Conservation (phyloP, 1,139 yeast species). For the Saccharomyces hybrid region DNA sequence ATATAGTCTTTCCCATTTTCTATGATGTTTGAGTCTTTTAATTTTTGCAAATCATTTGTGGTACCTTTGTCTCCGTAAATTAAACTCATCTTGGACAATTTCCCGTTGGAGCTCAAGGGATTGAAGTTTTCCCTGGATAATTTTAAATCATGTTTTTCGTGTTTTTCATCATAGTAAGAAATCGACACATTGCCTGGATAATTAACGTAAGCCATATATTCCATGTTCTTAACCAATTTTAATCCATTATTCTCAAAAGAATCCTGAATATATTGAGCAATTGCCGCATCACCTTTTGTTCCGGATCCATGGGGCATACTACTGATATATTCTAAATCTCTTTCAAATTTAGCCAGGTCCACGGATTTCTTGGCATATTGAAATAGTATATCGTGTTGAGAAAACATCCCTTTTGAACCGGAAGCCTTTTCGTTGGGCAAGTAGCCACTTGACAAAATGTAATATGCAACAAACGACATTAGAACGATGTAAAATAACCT, state of each 20-base stretch:
- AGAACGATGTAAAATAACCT: slow-evolving; percentile 63
- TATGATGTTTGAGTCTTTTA: slow-evolving; percentile 36
- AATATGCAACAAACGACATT: slow-evolving; percentile 50
- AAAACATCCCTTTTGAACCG: slow-evolving; percentile 51
- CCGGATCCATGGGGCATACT: slow-evolving; percentile 88
- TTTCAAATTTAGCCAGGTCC: slow-evolving; percentile 52
- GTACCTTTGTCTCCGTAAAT: slow-evolving; percentile 64
- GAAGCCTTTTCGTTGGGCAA: slow-evolving; percentile 40
- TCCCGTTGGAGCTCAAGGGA: slow-evolving; percentile 59
- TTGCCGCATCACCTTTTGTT: slow-evolving; percentile 71
- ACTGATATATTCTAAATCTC: slow-evolving; percentile 66
- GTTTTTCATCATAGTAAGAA: slow-evolving; percentile 31
- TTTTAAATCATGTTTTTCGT: slow-evolving; percentile 37
- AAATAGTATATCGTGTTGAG: slow-evolving; percentile 48
- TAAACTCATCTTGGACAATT: slow-evolving; percentile 42
- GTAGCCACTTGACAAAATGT: slow-evolving; percentile 48
- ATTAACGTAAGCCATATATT: slow-evolving; percentile 50
- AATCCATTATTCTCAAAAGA: slow-evolving; percentile 56
- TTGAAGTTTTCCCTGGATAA: slow-evolving; percentile 48
- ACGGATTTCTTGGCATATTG: slow-evolving; percentile 46
- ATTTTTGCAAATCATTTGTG: slow-evolving; percentile 44
- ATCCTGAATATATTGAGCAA: slow-evolving; percentile 57
- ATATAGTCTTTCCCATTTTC: slow-evolving; percentile 36
- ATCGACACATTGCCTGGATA: slow-evolving; percentile 36
- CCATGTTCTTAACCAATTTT: slow-evolving; percentile 43